Evolutionary conservation across 2,329 filamentous ascomycete species (phyloP).

Genomic region (Penicillium hesseltinei): DNA sequence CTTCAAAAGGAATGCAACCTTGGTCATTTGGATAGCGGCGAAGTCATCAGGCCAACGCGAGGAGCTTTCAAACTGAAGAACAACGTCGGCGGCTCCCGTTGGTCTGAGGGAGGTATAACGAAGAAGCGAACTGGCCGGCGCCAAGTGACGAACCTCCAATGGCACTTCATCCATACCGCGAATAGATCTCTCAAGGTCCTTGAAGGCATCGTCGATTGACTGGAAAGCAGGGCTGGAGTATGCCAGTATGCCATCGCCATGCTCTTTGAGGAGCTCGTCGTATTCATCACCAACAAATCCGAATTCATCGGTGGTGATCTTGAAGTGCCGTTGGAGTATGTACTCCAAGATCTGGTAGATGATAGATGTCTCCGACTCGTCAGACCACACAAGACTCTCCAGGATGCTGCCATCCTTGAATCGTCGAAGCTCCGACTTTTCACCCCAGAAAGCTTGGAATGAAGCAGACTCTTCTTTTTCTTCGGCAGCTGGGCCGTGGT

Average conservation of each 20-base stretch:
- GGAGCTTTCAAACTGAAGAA: conserved; percentile 90
- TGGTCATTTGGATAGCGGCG: conserved; percentile 86
- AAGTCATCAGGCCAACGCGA: conserved; percentile 92
- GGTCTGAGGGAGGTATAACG: conserved; percentile 62
- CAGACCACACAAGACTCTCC: conserved; percentile 85
- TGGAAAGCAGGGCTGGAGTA: conserved; percentile 59
- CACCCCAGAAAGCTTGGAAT: conserved; percentile 92
- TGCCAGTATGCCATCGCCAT: conserved; percentile 39
- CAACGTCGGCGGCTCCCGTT: conserved; percentile 65
- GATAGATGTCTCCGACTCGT: conserved; percentile 61
- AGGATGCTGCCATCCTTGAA: conserved; percentile 95
- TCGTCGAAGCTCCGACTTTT: conserved; percentile 84
- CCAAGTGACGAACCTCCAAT: conserved; percentile 78
- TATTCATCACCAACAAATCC: conserved; percentile 53
- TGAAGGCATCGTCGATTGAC: conserved; percentile 66
- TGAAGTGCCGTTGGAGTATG: conserved; percentile 68
- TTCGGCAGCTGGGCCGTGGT: conserved; percentile 84
- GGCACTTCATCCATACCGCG: conserved; percentile 78
- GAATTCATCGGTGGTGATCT: conserved; percentile 56
- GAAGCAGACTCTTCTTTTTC: conserved; percentile 75
- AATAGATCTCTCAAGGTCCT: conserved; percentile 71
- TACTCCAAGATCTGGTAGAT: conserved; percentile 77
- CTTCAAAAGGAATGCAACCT: conserved; percentile 78
- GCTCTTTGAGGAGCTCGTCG: conserved; percentile 35
- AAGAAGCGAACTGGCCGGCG: conserved; percentile 68